These are phyloP conservation scores for Penicillium sclerotiorum DNA, from an alignment of 2,329 filamentous ascomycete genomes.

Conservation along the genomic window DNA sequence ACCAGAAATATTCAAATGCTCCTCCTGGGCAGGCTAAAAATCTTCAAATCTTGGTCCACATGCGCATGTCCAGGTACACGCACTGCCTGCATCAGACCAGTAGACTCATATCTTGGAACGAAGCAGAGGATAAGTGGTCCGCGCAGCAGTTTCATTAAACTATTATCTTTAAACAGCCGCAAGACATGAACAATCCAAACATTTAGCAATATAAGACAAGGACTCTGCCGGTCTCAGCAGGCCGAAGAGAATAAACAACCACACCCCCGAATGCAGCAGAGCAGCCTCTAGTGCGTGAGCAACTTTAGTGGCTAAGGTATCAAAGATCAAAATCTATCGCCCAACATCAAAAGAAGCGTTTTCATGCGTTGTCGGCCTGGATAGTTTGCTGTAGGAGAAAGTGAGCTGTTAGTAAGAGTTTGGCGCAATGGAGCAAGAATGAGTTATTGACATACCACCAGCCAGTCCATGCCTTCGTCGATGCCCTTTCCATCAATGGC, in stretches of 20 bases:
- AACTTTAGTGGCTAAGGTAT: constrained; percentile 28
- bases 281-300: constrained; percentile 16
- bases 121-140: constrained; percentile 3
- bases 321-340: constrained; percentile 34
- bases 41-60: too few species aligned
- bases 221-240: constrained; percentile 25
- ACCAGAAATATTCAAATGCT: too few species aligned
- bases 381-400: constrained; percentile 44
- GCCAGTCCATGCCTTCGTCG: constrained; percentile 98
- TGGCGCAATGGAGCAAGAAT: background rate
- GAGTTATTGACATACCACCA: constrained; percentile 69
- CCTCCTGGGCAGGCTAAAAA: too few species aligned
- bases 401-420: constrained; percentile 15
- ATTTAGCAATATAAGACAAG: constrained; percentile 41
- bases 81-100: too few species aligned
- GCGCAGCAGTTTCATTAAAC: constrained; percentile 31
- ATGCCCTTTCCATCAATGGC: constrained; percentile 95
- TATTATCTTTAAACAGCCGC: constrained; percentile 33
- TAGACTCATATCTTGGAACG: too few species aligned
- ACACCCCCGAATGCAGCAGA: constrained; percentile 27
- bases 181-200: constrained; percentile 19
- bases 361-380: constrained; percentile 46
- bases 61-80: too few species aligned
- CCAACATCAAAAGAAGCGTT: constrained; percentile 33
- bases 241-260: constrained; percentile 27